These are phyloP conservation scores for Lolium perenne DNA, from an alignment of 176 grass and related monocot species.

Conservation along the genomic window DNA sequence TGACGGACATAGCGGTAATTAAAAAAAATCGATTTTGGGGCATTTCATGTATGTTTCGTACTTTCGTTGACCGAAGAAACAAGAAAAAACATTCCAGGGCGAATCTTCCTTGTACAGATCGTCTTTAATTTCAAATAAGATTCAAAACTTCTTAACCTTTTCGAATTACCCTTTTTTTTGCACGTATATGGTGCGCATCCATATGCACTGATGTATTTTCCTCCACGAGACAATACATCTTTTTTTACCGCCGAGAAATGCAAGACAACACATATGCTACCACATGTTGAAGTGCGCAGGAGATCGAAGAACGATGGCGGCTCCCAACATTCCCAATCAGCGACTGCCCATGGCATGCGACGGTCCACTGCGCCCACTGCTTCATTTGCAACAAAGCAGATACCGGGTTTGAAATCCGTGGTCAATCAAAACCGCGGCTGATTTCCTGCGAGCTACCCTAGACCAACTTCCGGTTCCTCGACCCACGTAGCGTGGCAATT, in stretches of 20 bases:
- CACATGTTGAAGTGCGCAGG: neutral
- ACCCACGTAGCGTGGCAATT: neutral
- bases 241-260: neutral
- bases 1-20: too few relatives aligned
- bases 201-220: too few relatives aligned
- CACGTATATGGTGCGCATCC: too few relatives aligned
- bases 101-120: too few relatives aligned
- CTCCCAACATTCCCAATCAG: neutral
- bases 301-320: neutral
- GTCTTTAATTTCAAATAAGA: too few relatives aligned
- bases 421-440: slow-evolving; percentile 34
- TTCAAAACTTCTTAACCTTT: too few relatives aligned
- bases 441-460: neutral
- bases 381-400: neutral
- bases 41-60: too few relatives aligned
- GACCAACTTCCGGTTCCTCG: neutral
- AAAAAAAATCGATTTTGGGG: too few relatives aligned
- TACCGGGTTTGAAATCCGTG: neutral
- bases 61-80: too few relatives aligned
- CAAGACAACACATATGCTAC: neutral
- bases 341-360: neutral
- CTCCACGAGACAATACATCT: too few relatives aligned
- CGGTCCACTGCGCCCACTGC: neutral
- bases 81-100: too few relatives aligned
- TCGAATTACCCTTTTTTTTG: too few relatives aligned